phyloP scores from a whole-genome alignment of 768 basidiomycete species.

The Pulveroboletus sp. region DNA sequence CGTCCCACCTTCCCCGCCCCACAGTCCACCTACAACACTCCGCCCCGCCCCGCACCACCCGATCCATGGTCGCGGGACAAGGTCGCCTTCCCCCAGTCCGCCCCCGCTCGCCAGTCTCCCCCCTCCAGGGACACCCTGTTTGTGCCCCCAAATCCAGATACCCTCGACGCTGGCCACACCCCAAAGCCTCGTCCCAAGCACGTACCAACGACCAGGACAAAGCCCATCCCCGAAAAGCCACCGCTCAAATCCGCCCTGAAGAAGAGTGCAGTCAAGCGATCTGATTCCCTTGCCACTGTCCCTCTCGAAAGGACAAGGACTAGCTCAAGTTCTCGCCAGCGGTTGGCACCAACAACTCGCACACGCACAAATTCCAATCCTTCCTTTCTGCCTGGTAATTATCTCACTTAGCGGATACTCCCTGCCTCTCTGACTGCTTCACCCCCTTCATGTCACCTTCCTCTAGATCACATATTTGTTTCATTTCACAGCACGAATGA shows the following conservation, averaged over 20 bases:
- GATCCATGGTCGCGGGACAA: conserved; percentile 35
- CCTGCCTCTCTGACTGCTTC: conserved; percentile 19
- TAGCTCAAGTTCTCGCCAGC: conserved; percentile 35
- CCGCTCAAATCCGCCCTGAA: conserved; percentile 58
- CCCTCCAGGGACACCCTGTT: conserved; percentile 20
- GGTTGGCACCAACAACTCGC: conserved; percentile 30
- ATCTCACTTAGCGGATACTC: conserved; percentile 1
- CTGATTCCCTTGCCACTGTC: conserved; percentile 20
- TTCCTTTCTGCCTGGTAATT: conserved; percentile 30
- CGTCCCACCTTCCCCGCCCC: conserved; percentile 14
- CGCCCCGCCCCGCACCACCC: conserved; percentile 31
- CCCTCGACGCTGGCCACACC: conserved; percentile 11
- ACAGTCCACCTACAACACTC: conserved; percentile 17
- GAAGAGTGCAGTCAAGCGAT: conserved; percentile 33
- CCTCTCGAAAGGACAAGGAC: conserved; percentile 39
- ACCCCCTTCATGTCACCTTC: conserved; percentile 19
- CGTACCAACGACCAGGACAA: conserved; percentile 27
- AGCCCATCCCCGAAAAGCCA: conserved; percentile 25
- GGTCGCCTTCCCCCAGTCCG: conserved; percentile 25
- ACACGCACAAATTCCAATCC: conserved; percentile 34
- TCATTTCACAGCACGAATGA: conserved; percentile 64
- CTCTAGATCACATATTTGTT: conserved; percentile 66
- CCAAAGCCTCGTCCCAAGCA: conserved; percentile 35
- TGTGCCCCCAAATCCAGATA: conserved; percentile 23
- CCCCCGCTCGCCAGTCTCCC: conserved; percentile 15